phyloP scores from a whole-genome alignment of 2,329 filamentous ascomycete genomes.

The Botrytis byssoidea region DNA sequence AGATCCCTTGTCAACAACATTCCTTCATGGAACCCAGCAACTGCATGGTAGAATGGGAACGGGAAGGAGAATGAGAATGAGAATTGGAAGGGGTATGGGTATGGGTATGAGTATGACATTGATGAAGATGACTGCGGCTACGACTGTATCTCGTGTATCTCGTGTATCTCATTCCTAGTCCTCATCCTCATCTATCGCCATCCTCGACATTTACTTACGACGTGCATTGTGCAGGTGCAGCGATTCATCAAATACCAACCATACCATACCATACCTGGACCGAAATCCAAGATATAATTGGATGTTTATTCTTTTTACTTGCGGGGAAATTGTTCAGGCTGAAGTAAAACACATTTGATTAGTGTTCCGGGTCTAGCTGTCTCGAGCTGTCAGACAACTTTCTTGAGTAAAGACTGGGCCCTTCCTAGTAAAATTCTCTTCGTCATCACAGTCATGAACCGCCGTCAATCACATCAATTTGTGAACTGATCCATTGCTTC shows the following conservation, averaged over 20 bases:
- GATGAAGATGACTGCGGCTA: not conserved
- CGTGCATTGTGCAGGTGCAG: not conserved
- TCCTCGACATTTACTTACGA: not conserved
- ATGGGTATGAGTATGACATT: not conserved
- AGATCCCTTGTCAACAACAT: constrained; percentile 1
- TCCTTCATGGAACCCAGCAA: not conserved
- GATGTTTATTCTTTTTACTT: not conserved
- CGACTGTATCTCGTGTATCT: not conserved
- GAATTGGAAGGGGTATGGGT: too few species aligned
- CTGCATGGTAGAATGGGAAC: not conserved
- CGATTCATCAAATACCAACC: not conserved
- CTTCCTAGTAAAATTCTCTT: not conserved
- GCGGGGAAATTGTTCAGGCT: constrained; percentile 8
- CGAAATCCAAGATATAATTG: not conserved
- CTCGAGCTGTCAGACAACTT: not conserved
- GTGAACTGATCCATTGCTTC: not conserved
- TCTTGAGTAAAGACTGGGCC: not conserved
- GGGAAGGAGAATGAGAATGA: not conserved
- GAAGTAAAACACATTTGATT: not conserved
- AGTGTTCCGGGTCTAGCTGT: not conserved
- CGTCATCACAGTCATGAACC: not conserved
- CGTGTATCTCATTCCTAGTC: not conserved
- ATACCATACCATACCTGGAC: too few species aligned
- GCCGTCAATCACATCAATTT: not conserved
- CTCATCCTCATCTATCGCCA: not conserved